Evolutionary conservation across 225 moss, liverwort and hornwort genomes (phyloP).

Genomic region (Sphagnum tenellum): DNA sequence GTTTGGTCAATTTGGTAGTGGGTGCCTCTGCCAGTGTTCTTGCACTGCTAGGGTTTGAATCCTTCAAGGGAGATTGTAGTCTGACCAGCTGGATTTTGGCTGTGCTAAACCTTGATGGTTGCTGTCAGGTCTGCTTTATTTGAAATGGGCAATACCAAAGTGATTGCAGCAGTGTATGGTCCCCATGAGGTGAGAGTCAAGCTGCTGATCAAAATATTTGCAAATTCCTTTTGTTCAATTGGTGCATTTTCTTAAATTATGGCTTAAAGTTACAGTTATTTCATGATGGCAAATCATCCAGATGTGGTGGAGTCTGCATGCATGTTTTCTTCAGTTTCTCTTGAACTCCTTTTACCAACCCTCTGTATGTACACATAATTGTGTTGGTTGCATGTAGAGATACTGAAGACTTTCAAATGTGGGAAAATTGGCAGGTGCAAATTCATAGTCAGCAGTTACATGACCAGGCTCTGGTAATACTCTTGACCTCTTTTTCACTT

Average conservation of each 20-base stretch:
- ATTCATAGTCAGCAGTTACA: constrained; percentile 77
- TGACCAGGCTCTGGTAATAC: constrained; percentile 63
- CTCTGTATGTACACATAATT: no score
- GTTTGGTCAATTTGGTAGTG: background rate
- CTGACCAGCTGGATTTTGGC: background rate
- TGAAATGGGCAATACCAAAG: constrained; percentile 98
- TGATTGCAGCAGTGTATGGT: constrained; percentile 89
- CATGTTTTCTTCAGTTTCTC: no score
- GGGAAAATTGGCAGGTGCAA: constrained; percentile 27
- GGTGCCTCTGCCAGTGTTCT: background rate
- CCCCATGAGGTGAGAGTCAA: constrained; percentile 60
- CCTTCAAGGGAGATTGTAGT: no score
- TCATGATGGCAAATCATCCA: background rate
- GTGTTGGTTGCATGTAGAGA: background rate
- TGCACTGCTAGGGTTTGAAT: no score
- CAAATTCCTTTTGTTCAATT: background rate
- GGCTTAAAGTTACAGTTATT: background rate
- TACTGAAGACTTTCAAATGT: background rate
- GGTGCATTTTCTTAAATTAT: background rate
- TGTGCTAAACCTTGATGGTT: background rate
- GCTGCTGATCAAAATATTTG: background rate
- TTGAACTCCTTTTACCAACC: no score
- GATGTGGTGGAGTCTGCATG: no score
- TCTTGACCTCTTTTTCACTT: no score
- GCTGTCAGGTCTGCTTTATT: constrained; percentile 69